Conservation (phyloP, 2,329 filamentous ascomycete genomes). For the Colletotrichum viniferum region DNA sequence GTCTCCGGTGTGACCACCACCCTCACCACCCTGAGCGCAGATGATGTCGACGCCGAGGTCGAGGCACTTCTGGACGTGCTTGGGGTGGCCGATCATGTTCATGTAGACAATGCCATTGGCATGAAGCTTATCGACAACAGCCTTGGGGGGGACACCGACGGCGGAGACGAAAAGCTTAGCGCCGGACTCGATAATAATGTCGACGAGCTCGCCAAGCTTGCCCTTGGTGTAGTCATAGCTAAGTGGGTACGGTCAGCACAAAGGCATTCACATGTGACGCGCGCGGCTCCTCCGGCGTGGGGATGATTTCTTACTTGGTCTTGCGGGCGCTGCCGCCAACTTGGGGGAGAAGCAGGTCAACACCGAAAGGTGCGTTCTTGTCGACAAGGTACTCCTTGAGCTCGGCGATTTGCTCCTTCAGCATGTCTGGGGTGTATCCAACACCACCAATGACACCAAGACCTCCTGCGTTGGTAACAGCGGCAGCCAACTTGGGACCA, state of each 20-base stretch:
- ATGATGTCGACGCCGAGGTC: slow-evolving; percentile 94
- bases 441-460: slow-evolving; percentile 96
- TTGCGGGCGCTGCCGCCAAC: slow-evolving; percentile 93
- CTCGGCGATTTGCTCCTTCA: slow-evolving; percentile 92
- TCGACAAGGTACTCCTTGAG: slow-evolving; percentile 86
- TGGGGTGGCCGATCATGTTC: slow-evolving; percentile 99
- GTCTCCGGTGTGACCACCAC: slow-evolving; percentile 94
- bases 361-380: slow-evolving; percentile 94
- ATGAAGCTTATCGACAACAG: slow-evolving; percentile 90
- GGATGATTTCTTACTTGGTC: slow-evolving; percentile 69
- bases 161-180: slow-evolving; percentile 95
- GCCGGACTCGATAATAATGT: slow-evolving; percentile 91
- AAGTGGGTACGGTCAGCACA: background rate
- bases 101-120: slow-evolving; percentile 89
- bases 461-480: slow-evolving; percentile 95
- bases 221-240: slow-evolving; percentile 99
- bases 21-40: slow-evolving; percentile 97
- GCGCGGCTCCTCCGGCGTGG: background rate
- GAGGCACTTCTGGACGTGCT: slow-evolving; percentile 97
- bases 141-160: slow-evolving; percentile 89
- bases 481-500: slow-evolving; percentile 92
- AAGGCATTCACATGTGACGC: background rate
- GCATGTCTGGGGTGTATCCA: slow-evolving; percentile 96
- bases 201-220: slow-evolving; percentile 88
- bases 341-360: slow-evolving; percentile 91